Evolutionary conservation across 495 filamentous ascomycete genomes (phyloP).

Genomic region (Aspergillus conjunctus): DNA sequence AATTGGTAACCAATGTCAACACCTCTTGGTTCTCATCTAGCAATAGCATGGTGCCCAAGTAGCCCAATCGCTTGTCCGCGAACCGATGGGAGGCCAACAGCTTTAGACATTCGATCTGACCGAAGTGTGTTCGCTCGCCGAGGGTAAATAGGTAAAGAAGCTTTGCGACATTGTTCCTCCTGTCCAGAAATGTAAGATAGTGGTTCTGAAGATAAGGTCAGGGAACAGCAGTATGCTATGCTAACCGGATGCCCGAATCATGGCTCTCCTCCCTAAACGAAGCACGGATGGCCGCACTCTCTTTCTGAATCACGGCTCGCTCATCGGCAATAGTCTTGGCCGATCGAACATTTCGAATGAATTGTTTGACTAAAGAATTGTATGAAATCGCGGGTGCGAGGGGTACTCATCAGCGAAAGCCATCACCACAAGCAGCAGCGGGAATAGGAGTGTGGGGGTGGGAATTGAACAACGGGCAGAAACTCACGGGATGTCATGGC

Average conservation of each 20-base stretch:
- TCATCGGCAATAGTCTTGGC: slow-evolving; percentile 99
- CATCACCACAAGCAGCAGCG: slow-evolving; percentile 3
- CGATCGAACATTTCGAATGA: slow-evolving; percentile 97
- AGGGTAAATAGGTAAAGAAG: slow-evolving; percentile 97
- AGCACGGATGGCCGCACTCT: slow-evolving; percentile 94
- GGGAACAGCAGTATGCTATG: slow-evolving; percentile 20
- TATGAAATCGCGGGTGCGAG: slow-evolving; percentile 5
- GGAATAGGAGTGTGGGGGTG: slow-evolving; percentile 35
- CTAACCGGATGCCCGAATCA: slow-evolving; percentile 83
- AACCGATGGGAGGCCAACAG: slow-evolving; percentile 94
- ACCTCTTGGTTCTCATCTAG: slow-evolving; percentile 99
- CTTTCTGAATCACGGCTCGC: slow-evolving; percentile 96
- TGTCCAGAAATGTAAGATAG: slow-evolving; percentile 43
- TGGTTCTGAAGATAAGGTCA: slow-evolving; percentile 8
- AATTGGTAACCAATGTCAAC: slow-evolving; percentile 94
- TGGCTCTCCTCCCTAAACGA: slow-evolving; percentile 96
- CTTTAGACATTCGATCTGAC: slow-evolving; percentile 99
- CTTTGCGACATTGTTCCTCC: slow-evolving; percentile 98
- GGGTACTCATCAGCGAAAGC: slow-evolving; percentile 20
- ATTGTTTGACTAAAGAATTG: slow-evolving; percentile 81
- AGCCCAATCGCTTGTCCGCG: slow-evolving; percentile 95
- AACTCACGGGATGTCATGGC: slow-evolving; percentile 70
- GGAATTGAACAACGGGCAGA: slow-evolving; percentile 32
- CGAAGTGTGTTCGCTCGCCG: slow-evolving; percentile 97
- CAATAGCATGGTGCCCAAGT: slow-evolving; percentile 93